These are phyloP conservation scores for Mycosphaerelloides madeirae DNA, from an alignment of 2,329 filamentous ascomycete species.

Conservation along the genomic window DNA sequence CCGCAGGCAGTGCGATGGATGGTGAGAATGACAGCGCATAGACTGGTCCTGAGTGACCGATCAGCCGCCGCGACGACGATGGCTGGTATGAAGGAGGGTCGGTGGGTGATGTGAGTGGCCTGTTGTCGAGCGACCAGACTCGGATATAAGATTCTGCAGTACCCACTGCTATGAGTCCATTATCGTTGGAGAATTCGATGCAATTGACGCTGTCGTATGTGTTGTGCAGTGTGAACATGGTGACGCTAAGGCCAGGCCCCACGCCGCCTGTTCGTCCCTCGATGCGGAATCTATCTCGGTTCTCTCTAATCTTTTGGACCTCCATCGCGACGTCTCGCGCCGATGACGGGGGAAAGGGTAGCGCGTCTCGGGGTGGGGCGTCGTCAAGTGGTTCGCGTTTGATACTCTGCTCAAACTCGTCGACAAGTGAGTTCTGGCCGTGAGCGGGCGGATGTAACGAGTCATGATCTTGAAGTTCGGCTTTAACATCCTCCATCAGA, in stretches of 20 bases:
- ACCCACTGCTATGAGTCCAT: slow-evolving; percentile 78
- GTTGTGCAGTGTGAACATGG: slow-evolving; percentile 99
- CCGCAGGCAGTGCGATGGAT: slow-evolving; percentile 45
- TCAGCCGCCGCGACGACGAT: slow-evolving; percentile 67
- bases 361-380: slow-evolving; percentile 64
- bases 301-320: slow-evolving; percentile 88
- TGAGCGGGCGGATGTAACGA: slow-evolving; percentile 64
- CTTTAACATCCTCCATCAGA: slow-evolving; percentile 76
- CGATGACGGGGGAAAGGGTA: slow-evolving; percentile 82
- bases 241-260: slow-evolving; percentile 77
- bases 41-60: slow-evolving; percentile 85
- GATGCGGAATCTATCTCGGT: slow-evolving; percentile 85
- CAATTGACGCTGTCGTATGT: slow-evolving; percentile 87
- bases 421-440: slow-evolving; percentile 69
- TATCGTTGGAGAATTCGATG: slow-evolving; percentile 91
- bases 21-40: slow-evolving; percentile 88
- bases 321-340: slow-evolving; percentile 90
- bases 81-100: slow-evolving; percentile 54
- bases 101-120: slow-evolving; percentile 66
- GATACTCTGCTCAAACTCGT: slow-evolving; percentile 78
- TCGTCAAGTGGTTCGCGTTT: slow-evolving; percentile 89
- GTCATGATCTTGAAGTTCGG: slow-evolving; percentile 82
- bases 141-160: slow-evolving; percentile 94
- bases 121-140: slow-evolving; percentile 86
- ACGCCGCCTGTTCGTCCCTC: slow-evolving; percentile 78